phyloP scores from a whole-genome alignment of 208 protist genomes.

The Tetramitus jugosus region DNA sequence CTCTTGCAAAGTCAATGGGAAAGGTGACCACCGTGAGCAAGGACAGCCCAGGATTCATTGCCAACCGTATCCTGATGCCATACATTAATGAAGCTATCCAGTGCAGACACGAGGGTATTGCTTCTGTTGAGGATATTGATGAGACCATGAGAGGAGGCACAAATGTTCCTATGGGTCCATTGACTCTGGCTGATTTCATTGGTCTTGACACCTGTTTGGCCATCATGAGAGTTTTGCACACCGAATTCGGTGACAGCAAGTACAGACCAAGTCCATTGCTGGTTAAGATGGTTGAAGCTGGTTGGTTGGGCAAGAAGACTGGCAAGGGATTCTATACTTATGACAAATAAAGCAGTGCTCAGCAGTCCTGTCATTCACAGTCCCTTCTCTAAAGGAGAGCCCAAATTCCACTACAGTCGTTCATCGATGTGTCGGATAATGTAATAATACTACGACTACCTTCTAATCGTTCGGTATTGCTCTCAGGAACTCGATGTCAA shows the following conservation, averaged over 20 bases:
- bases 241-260: constrained; percentile 56
- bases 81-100: constrained; percentile 63
- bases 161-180: constrained; percentile 57
- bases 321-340: constrained; percentile 46
- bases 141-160: constrained; percentile 57
- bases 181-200: constrained; percentile 60
- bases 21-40: constrained; percentile 43
- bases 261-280: constrained; percentile 57
- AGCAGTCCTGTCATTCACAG: too few species aligned
- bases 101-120: constrained; percentile 46
- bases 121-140: constrained; percentile 54
- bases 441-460: too few species aligned
- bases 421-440: too few species aligned
- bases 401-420: too few species aligned
- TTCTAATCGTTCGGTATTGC: too few species aligned
- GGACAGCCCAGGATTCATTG: constrained; percentile 56
- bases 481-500: too few species aligned
- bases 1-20: constrained; percentile 26
- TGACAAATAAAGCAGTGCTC: too few species aligned
- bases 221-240: constrained; percentile 43
- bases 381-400: too few species aligned
- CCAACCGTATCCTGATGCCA: constrained; percentile 56
- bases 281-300: constrained; percentile 61
- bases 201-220: constrained; percentile 60
- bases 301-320: constrained; percentile 53